Percentiles rank a stretch among this genome's conserved stretches.
Conservation (phyloP, 1,284 basidiomycete genomes). For the Tilletiopsis washingtonensis region DNA sequence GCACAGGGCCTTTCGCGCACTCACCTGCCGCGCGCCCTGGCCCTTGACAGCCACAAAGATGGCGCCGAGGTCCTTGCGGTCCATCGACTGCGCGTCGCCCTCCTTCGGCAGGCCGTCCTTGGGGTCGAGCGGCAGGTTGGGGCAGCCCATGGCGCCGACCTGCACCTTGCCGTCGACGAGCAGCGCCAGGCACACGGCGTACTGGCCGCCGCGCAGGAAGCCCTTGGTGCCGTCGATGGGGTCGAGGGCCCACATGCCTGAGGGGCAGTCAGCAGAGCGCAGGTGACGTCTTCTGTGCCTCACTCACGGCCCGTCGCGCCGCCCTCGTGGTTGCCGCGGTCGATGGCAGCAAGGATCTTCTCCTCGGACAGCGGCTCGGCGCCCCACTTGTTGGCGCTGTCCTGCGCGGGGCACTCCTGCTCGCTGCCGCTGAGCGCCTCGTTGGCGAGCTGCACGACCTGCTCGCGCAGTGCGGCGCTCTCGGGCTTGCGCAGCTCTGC, state of each 20-base stretch:
- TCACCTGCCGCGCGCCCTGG: constrained; percentile 31
- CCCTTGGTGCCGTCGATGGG: constrained; percentile 91
- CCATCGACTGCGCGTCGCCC: constrained; percentile 28
- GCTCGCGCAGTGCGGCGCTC: constrained; percentile 53
- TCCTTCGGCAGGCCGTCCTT: constrained; percentile 35
- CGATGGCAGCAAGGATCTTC: constrained; percentile 73
- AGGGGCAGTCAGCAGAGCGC: neutral
- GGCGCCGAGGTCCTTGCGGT: constrained; percentile 31
- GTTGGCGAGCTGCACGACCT: constrained; percentile 76
- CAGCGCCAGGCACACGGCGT: constrained; percentile 88
- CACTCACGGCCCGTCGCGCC: constrained; percentile 57
- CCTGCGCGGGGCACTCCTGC: constrained; percentile 52
- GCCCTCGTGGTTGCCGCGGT: constrained; percentile 73
- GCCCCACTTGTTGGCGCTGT: constrained; percentile 7
- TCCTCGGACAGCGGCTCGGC: constrained; percentile 21
- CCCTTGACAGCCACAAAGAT: constrained; percentile 41
- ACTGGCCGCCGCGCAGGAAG: constrained; percentile 92
- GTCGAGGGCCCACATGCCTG: constrained; percentile 76
- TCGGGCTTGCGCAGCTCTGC: constrained; percentile 55
- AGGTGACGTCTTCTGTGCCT: neutral
- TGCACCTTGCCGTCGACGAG: constrained; percentile 71
- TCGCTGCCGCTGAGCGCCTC: constrained; percentile 57
- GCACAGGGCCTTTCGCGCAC: neutral
- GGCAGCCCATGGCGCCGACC: constrained; percentile 82
- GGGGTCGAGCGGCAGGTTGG: constrained; percentile 64